phyloP scores from a whole-genome alignment of 306 rosid species.

The Quercus robur region DNA sequence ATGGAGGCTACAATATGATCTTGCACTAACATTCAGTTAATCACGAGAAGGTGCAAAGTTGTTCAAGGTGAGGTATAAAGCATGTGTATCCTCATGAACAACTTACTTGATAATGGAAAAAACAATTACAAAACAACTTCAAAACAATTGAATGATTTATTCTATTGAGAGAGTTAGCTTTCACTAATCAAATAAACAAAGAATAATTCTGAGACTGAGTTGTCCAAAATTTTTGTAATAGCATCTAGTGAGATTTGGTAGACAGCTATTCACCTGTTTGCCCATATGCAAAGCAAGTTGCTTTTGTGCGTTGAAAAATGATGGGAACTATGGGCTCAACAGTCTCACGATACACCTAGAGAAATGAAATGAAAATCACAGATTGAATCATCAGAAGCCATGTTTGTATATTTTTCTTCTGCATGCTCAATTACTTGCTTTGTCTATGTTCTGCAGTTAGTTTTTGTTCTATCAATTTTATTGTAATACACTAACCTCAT shows the following conservation, averaged over 20 bases:
- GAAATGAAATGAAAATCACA: slow-evolving; percentile 7
- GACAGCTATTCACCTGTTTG: slow-evolving; percentile 75
- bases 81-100: not conserved
- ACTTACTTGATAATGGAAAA: slow-evolving; percentile 3
- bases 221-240: slow-evolving; percentile 9
- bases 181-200: not conserved
- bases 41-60: not conserved
- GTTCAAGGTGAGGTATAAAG: not conserved
- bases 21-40: not conserved
- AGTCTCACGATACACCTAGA: slow-evolving; percentile 89
- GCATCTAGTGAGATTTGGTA: slow-evolving; percentile 25
- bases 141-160: not conserved
- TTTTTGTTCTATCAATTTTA: slow-evolving; percentile 10
- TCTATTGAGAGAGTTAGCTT: not conserved
- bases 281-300: slow-evolving; percentile 98
- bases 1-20: not conserved
- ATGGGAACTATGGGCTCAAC: slow-evolving; percentile 99
- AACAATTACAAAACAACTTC: not conserved
- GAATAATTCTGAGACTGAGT: not conserved
- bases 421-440: not conserved
- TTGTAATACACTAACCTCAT: slow-evolving; percentile 58
- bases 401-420: not conserved
- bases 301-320: slow-evolving; percentile 94
- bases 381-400: slow-evolving; percentile 1
- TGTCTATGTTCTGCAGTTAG: not conserved